These are phyloP conservation scores for Fistulifera solaris DNA, from an alignment of 108 stramenopile genomes.

Conservation along the genomic window DNA sequence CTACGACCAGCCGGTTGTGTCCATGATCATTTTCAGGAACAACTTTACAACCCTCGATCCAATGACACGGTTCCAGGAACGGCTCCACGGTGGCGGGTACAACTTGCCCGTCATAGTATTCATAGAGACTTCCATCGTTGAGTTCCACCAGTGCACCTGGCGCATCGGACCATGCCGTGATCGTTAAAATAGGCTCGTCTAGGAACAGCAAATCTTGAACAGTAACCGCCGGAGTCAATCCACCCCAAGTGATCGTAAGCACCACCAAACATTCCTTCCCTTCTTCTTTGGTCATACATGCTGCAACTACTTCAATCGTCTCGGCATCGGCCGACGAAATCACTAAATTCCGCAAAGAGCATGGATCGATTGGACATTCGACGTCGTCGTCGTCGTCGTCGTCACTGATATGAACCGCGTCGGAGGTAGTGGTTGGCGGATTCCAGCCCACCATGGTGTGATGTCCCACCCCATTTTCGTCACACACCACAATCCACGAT, in stretches of 20 bases:
- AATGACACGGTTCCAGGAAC: constrained; percentile 74
- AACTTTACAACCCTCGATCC: constrained; percentile 59
- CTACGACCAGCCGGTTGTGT: constrained; percentile 42
- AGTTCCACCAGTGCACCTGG: constrained; percentile 58
- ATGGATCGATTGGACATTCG: constrained; percentile 4
- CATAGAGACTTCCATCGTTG: constrained; percentile 50
- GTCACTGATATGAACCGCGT: constrained; percentile 14
- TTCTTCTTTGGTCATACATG: constrained; percentile 8
- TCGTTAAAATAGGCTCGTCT: constrained; percentile 45
- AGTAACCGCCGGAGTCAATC: constrained; percentile 11
- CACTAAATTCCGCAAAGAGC: too few species aligned
- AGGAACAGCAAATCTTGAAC: constrained; percentile 28
- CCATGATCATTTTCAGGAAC: constrained; percentile 8
- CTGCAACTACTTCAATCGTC: constrained; percentile 16
- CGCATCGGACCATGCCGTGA: constrained; percentile 63
- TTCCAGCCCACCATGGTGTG: not conserved
- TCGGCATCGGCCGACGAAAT: too few species aligned
- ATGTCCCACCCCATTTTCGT: too few species aligned
- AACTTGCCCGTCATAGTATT: constrained; percentile 33
- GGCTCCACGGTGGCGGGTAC: constrained; percentile 36
- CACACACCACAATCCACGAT: too few species aligned
- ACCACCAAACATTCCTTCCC: constrained; percentile 38
- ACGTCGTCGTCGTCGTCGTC: constrained; percentile 8
- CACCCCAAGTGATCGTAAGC: constrained; percentile 24
- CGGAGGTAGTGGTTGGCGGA: not conserved